These are phyloP conservation scores for Corymbia calophylla DNA, from an alignment of 441 rosid species.

Conservation along the genomic window DNA sequence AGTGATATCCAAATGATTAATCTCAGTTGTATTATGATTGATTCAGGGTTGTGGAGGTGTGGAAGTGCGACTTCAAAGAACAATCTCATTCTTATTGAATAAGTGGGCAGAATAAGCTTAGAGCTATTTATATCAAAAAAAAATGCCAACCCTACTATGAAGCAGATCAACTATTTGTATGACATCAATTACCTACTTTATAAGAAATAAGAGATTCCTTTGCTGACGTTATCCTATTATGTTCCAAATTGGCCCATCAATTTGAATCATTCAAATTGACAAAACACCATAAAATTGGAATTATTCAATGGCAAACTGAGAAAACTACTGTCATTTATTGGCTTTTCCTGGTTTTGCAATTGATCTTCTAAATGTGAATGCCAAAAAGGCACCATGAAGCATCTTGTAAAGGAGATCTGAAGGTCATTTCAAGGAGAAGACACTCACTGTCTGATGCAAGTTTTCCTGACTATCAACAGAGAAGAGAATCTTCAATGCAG, in stretches of 20 bases:
- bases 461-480: conserved; percentile 11
- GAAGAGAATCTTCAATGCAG: conserved; percentile 20
- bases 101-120: neutral
- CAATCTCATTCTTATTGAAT: neutral
- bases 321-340: neutral
- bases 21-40: neutral
- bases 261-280: neutral
- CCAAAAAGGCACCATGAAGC: neutral
- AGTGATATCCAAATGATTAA: neutral
- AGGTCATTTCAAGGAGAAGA: neutral
- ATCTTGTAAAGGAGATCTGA: neutral
- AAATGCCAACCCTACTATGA: neutral
- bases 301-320: neutral
- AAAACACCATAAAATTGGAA: neutral
- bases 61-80: neutral
- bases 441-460: conserved; percentile 4
- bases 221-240: neutral
- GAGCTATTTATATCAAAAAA: neutral
- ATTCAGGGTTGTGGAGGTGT: neutral
- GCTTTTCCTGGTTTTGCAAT: neutral
- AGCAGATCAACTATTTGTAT: neutral
- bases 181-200: neutral
- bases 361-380: neutral
- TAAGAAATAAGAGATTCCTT: neutral
- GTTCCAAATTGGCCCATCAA: neutral